phyloP scores from a whole-genome alignment of 176 grass and related monocot species.

The Oryza nivara region DNA sequence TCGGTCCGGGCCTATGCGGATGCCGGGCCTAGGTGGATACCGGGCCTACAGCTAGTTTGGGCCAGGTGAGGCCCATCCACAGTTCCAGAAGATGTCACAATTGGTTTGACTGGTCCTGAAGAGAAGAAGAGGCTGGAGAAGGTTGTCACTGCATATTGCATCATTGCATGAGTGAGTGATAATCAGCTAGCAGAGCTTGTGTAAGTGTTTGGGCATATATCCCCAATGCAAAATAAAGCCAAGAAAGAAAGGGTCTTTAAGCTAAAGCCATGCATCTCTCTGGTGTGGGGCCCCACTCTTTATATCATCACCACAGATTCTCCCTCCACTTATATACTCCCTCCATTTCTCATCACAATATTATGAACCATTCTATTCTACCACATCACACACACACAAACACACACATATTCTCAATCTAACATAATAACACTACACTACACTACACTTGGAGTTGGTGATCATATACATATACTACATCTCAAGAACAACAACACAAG shows the following conservation, averaged over 20 bases:
- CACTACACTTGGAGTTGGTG: neutral
- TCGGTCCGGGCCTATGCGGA: neutral
- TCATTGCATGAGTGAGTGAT: neutral
- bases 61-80: constrained; percentile 1
- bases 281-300: constrained; percentile 5
- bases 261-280: constrained; percentile 49
- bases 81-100: neutral
- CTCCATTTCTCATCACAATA: neutral
- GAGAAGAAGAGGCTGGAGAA: constrained; percentile 3
- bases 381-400: neutral
- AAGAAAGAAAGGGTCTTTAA: constrained; percentile 34
- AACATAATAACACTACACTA: neutral
- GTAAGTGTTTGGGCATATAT: constrained; percentile 37
- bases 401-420: neutral
- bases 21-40: neutral
- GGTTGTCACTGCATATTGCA: constrained; percentile 1
- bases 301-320: constrained; percentile 60
- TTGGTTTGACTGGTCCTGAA: constrained; percentile 14
- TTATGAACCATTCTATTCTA: neutral
- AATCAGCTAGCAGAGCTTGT: neutral
- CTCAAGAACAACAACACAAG: neutral
- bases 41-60: neutral
- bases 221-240: constrained; percentile 30
- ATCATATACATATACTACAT: neutral
- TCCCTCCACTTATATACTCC: constrained; percentile 54